A percentile compares a stretch with the other conserved stretches of the same genome.
Conservation (phyloP, 805 yeast species). For the Pichia kluyveri region DNA sequence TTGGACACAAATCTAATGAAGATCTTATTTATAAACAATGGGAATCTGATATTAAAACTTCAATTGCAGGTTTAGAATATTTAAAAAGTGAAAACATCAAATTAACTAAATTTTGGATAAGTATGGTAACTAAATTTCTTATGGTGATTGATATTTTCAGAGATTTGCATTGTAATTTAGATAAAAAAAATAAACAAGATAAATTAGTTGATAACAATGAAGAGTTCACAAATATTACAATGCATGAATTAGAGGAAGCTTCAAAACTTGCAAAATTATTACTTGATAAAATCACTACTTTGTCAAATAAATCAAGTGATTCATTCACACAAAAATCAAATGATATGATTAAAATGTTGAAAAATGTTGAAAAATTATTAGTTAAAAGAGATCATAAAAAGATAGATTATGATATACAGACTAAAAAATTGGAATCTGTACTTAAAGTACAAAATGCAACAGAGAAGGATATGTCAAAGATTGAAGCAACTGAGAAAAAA, state of each 20-base stretch:
- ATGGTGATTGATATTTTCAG: constrained; percentile 25
- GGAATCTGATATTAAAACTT: constrained; percentile 33
- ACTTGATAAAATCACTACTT: constrained; percentile 16
- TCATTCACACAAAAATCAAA: constrained; percentile 27
- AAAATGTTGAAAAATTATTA: constrained; percentile 30
- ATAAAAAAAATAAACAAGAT: constrained; percentile 7
- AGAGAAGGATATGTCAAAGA: constrained; percentile 30
- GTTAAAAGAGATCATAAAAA: constrained; percentile 37
- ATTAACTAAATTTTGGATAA: constrained; percentile 20
- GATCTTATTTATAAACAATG: constrained; percentile 34
- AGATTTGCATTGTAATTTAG: constrained; percentile 22
- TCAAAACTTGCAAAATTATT: constrained; percentile 18
- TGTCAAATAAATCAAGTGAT: constrained; percentile 18
- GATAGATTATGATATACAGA: constrained; percentile 31
- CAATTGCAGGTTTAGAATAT: constrained; percentile 36
- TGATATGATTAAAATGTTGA: constrained; percentile 31
- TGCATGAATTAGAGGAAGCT: constrained; percentile 23
- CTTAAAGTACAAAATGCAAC: constrained; percentile 17
- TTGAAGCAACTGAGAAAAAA: constrained; percentile 25
- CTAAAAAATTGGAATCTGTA: constrained; percentile 30
- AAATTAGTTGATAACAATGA: constrained; percentile 18
- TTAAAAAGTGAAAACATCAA: constrained; percentile 24
- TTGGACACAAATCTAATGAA: constrained; percentile 26
- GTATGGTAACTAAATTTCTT: constrained; percentile 26
- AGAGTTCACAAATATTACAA: constrained; percentile 21